Percentiles rank a stretch among this genome's conserved stretches.
Evolutionary conservation across 2,329 filamentous ascomycete genomes (phyloP).

Genomic region (Botrytis elliptica): DNA sequence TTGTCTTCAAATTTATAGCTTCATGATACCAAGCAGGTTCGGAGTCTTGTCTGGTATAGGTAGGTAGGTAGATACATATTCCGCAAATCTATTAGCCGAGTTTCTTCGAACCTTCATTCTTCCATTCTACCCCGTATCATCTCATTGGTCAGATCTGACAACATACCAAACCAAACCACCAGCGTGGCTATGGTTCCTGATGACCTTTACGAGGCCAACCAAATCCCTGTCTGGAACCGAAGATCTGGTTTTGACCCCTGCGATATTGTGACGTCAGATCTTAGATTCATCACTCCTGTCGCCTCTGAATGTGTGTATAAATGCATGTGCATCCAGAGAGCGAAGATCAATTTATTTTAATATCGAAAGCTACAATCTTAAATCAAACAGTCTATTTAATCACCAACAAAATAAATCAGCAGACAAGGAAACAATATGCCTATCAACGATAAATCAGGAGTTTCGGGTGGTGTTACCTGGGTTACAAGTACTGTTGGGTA

Average conservation of each 20-base stretch:
- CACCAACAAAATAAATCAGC: background rate
- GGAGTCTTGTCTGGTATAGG: background rate
- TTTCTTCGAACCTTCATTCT: background rate
- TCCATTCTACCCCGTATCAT: background rate
- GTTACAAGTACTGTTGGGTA: conserved; percentile 28
- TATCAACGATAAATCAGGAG: conserved; percentile 25
- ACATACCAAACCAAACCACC: background rate
- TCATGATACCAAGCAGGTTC: background rate
- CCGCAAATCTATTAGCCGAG: background rate
- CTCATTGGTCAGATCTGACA: background rate
- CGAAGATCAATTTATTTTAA: background rate
- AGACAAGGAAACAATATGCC: background rate
- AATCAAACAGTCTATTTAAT: background rate
- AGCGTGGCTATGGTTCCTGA: background rate
- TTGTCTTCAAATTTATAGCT: background rate
- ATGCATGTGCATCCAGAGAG: background rate
- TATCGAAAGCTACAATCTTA: background rate
- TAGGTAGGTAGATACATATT: background rate
- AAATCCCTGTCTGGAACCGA: background rate
- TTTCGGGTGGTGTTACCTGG: conserved; percentile 26
- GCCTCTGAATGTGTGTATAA: background rate
- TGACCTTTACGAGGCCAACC: background rate
- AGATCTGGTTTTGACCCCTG: conserved; percentile 1
- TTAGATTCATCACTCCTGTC: background rate
- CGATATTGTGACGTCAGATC: background rate